Percentiles rank a stretch among this genome's conserved stretches.
phyloP scores from a whole-genome alignment of 768 basidiomycete genomes.

The Pleurotus sapidus region DNA sequence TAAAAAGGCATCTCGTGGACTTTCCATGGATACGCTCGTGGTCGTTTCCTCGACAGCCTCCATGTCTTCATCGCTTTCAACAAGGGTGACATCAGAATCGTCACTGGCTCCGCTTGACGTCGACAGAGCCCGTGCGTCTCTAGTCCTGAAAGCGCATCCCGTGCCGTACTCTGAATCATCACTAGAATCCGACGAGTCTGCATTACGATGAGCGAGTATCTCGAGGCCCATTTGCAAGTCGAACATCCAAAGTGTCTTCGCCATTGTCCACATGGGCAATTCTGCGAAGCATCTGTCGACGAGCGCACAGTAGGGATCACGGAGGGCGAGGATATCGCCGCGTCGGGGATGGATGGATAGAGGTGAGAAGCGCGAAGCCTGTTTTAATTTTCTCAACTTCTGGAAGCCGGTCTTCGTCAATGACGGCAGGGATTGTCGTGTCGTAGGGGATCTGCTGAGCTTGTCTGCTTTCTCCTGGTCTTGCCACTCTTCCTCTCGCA shows the following conservation, averaged over 20 bases:
- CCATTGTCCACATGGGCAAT: constrained; percentile 63
- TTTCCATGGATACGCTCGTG: no score
- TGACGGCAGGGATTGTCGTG: constrained; percentile 9
- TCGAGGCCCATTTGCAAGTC: constrained; percentile 43
- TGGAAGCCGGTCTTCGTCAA: constrained; percentile 3
- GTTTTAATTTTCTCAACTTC: constrained; percentile 4
- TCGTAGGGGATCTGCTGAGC: constrained; percentile 9
- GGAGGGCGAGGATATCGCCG: constrained; percentile 57
- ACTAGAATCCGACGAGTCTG: not conserved
- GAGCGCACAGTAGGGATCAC: constrained; percentile 53
- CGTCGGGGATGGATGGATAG: constrained; percentile 55
- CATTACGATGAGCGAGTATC: constrained; percentile 8
- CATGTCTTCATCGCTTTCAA: no score
- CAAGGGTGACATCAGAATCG: constrained; percentile 57
- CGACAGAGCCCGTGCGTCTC: constrained; percentile 27
- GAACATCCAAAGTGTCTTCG: constrained; percentile 62
- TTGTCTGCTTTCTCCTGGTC: constrained; percentile 19
- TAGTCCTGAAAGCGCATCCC: constrained; percentile 21
- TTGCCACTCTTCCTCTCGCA: constrained; percentile 52
- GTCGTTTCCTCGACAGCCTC: no score
- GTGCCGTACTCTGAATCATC: constrained; percentile 10
- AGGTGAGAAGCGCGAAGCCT: constrained; percentile 16
- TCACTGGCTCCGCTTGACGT: constrained; percentile 36
- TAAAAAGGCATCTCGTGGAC: no score
- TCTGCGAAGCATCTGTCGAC: constrained; percentile 59